Percentiles rank a stretch among this genome's conserved stretches.
phyloP scores from a whole-genome alignment of 2,329 filamentous ascomycete genomes.

The Chrysosporium keratinophilum region DNA sequence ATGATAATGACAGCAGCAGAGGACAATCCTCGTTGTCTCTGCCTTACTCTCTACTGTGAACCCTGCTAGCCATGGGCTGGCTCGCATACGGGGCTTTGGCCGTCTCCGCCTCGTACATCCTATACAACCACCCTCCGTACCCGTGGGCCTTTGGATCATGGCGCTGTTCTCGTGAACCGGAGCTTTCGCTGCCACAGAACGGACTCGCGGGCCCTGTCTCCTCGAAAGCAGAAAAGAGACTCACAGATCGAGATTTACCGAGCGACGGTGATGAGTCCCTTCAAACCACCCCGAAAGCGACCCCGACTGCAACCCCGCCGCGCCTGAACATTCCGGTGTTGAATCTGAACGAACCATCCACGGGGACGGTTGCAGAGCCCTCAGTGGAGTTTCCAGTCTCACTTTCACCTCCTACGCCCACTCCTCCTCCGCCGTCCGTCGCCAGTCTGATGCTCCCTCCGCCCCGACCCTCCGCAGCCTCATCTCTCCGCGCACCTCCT shows the following conservation, averaged over 20 bases:
- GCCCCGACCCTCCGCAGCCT: constrained; percentile 18
- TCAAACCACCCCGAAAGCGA: constrained; percentile 32
- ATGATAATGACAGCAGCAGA: too few species aligned
- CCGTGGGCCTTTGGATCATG: constrained; percentile 22
- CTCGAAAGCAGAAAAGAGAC: background rate
- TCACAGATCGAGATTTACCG: background rate
- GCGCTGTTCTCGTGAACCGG: background rate
- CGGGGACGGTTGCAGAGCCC: constrained; percentile 7
- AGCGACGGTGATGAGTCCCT: constrained; percentile 18
- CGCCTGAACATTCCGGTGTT: constrained; percentile 26
- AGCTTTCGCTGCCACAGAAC: background rate
- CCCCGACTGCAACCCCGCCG: constrained; percentile 19
- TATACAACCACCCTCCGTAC: constrained; percentile 32
- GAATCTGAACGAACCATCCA: constrained; percentile 22
- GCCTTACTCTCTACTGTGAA: background rate
- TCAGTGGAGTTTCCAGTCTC: constrained; percentile 6
- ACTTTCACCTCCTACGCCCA: constrained; percentile 16
- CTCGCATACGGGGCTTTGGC: constrained; percentile 32
- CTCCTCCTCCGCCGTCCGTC: constrained; percentile 10
- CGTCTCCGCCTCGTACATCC: constrained; percentile 31
- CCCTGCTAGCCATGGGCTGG: constrained; percentile 31
- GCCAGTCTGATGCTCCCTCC: constrained; percentile 18
- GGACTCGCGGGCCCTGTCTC: background rate
- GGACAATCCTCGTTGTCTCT: too few species aligned
- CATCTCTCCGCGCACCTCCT: constrained; percentile 33